These are phyloP conservation scores for Verticillium longisporum DNA, from an alignment of 2,329 filamentous ascomycete genomes.

Conservation along the genomic window DNA sequence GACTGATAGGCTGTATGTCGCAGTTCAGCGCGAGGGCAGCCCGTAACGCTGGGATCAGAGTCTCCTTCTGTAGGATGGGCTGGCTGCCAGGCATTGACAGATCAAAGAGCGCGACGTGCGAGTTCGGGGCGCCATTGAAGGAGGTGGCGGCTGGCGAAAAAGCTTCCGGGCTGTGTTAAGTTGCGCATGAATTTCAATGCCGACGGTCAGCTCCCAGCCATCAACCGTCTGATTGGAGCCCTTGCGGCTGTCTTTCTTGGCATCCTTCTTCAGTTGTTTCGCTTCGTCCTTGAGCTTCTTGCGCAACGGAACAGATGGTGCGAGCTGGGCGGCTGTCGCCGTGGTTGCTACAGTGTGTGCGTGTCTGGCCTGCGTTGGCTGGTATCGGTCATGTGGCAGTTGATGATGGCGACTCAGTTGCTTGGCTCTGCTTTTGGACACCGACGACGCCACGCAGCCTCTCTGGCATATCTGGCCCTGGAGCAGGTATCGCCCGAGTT, in stretches of 20 bases:
- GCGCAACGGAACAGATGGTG: conserved; percentile 46
- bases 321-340: conserved; percentile 17
- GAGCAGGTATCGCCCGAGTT: conserved; percentile 43
- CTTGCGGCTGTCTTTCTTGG: conserved; percentile 39
- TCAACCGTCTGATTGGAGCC: conserved; percentile 43
- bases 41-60: conserved; percentile 81
- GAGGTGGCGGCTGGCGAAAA: conserved; percentile 65
- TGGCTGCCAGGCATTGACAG: conserved; percentile 83
- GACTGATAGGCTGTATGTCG: conserved; percentile 66
- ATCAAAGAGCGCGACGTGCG: conserved; percentile 85
- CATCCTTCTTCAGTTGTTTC: conserved; percentile 64
- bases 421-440: not conserved
- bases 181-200: conserved; percentile 96
- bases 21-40: conserved; percentile 83
- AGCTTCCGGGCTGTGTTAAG: conserved; percentile 84
- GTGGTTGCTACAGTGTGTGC: not conserved
- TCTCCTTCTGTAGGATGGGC: conserved; percentile 75
- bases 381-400: not conserved
- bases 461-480: conserved; percentile 32
- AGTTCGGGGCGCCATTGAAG: conserved; percentile 67
- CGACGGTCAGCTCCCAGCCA: conserved; percentile 89
- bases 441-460: conserved; percentile 30
- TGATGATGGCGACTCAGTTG: conserved; percentile 6
- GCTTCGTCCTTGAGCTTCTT: conserved; percentile 67
- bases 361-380: not conserved